Evolutionary conservation across 1,284 basidiomycete genomes (phyloP), one percentile per base, ranked within the genome.

Genomic region (Pseudozyma sp.): DNA sequence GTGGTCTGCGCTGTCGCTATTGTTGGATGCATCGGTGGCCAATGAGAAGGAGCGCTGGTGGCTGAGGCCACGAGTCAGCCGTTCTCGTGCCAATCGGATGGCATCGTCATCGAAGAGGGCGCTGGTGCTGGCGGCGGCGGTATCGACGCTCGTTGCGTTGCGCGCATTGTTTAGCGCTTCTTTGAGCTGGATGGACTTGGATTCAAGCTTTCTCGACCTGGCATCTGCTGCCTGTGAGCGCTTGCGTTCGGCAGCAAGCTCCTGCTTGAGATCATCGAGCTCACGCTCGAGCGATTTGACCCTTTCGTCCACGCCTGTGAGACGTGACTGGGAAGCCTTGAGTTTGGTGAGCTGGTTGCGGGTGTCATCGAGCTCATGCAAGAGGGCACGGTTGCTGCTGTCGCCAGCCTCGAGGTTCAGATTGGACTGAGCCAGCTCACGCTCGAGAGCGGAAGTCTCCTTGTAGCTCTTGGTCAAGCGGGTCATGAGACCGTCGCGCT

Each of bases 371-470:
- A 95, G 87, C 80, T 94, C 92, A 48, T 90, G 87, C 16, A 92
- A 85, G 10, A 92, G 86, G 7, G 89, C 88, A 79, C 92, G 92
- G 75, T 90, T 92, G 16, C 92, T 90, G 10, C 89, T 87, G 77
- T 96, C 94, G 5, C 90, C 88, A 33, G 93, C 88, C 84, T 96
- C 94, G 49, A 89, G 91, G 79, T 94, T 92, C 48, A 94, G 87
- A 19, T 93, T 87, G 19, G 92, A 90, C 84, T 94, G 92, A 1
- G 91, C 90, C 34, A 96, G 88, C 56, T 91, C 89, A 91, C 94
- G 70, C 57, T 79, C 71, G n/a, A 79, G 69, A 14, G 52, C 52
- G 17, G 79, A 57, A 10, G 77, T 66, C 54, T 81, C 77, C 35
- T 69, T 68, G 56, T 80, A 74, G 52, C 67, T 77, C 34, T 74